Evolutionary conservation across 208 protist species (phyloP).

Genomic region (Trypanosoma rangeli): DNA sequence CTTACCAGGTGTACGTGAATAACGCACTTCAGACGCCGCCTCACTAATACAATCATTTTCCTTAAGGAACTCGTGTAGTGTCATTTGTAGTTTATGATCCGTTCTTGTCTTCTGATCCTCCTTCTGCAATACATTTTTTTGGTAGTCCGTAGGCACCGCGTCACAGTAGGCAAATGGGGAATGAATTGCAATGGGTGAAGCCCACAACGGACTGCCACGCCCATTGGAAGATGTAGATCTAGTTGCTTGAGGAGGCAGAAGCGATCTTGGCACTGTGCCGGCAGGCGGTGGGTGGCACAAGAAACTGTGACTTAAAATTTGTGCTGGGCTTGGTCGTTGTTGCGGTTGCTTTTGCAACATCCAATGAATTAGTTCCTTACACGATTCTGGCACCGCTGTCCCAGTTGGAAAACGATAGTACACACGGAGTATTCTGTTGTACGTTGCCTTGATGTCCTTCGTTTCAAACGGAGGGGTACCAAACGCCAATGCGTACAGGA

Average conservation of each 20-base stretch:
- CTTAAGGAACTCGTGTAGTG: slow-evolving; percentile 23
- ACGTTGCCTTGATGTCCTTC: slow-evolving; percentile 56
- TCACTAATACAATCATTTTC: slow-evolving; percentile 21
- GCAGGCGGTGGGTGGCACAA: slow-evolving; percentile 3
- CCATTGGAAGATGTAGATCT: slow-evolving; percentile 14
- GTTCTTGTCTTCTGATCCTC: slow-evolving; percentile 10
- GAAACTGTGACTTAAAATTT: slow-evolving; percentile 44
- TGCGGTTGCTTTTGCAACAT: slow-evolving; percentile 78
- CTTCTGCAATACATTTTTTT: neutral
- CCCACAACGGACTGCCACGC: slow-evolving; percentile 24
- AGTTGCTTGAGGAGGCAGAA: slow-evolving; percentile 19
- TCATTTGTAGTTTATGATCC: slow-evolving; percentile 16
- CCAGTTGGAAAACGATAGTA: slow-evolving; percentile 83
- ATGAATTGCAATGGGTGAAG: slow-evolving; percentile 22
- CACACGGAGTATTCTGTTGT: slow-evolving; percentile 47
- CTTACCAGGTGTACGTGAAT: slow-evolving; percentile 8
- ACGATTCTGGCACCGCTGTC: slow-evolving; percentile 44
- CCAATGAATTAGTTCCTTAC: slow-evolving; percentile 78
- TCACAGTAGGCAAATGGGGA: slow-evolving; percentile 23
- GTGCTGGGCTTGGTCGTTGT: slow-evolving; percentile 47
- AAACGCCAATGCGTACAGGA: slow-evolving; percentile 89
- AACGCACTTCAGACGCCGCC: neutral
- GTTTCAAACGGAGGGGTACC: slow-evolving; percentile 87
- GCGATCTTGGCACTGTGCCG: slow-evolving; percentile 11
- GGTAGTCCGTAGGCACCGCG: neutral